phyloP scores from a whole-genome alignment of 345 rosid species.

The Gossypium arboreum region DNA sequence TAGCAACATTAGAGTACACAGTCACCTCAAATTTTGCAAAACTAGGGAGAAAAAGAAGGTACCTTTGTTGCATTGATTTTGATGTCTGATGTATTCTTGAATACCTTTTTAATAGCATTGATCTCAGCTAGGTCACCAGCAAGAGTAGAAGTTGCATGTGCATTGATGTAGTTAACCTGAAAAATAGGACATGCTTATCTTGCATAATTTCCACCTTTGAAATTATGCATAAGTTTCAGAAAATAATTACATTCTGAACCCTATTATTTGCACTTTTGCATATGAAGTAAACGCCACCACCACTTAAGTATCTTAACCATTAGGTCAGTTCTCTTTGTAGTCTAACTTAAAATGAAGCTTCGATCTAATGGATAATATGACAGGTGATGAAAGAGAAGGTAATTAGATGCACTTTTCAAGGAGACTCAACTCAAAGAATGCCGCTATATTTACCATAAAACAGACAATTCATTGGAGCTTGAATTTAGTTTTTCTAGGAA shows the following conservation, averaged over 20 bases:
- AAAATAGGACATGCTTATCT: slow-evolving; percentile 15
- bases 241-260: slow-evolving; percentile 4
- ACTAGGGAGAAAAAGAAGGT: slow-evolving; percentile 16
- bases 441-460: background rate
- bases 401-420: background rate
- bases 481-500: background rate
- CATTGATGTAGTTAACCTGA: slow-evolving; percentile 96
- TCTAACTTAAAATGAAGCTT: slow-evolving; percentile 1
- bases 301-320: background rate
- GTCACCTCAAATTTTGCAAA: background rate
- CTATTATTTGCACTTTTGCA: background rate
- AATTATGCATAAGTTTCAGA: background rate
- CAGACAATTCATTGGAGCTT: background rate
- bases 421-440: background rate
- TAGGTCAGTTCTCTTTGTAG: background rate
- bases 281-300: background rate
- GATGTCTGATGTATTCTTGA: slow-evolving; percentile 74
- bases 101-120: slow-evolving; percentile 90
- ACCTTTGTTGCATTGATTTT: slow-evolving; percentile 99
- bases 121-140: slow-evolving; percentile 99
- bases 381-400: background rate
- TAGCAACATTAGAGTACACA: background rate
- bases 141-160: slow-evolving; percentile 95
- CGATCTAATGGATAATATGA: background rate
- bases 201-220: background rate